Percentiles rank a stretch among this genome's conserved stretches.
phyloP scores from a whole-genome alignment of 108 stramenopile genomes.

The Nannochloropsis gaditana region DNA sequence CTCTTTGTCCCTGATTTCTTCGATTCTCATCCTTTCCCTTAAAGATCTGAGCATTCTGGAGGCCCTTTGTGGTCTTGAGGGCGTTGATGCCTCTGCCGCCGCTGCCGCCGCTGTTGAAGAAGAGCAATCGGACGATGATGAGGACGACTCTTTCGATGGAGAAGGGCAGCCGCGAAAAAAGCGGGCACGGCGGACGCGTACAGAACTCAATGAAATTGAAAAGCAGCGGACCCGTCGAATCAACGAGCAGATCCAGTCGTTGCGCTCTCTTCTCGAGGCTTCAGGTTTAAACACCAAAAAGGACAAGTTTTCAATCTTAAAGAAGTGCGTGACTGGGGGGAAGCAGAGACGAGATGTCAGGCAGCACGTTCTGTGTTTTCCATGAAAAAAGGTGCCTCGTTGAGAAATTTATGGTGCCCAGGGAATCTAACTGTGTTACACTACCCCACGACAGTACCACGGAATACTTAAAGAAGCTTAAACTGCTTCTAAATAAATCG shows the following conservation, averaged over 20 bases:
- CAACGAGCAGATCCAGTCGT: slow-evolving; percentile 21
- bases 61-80: not conserved
- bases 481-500: not conserved
- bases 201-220: slow-evolving; percentile 24
- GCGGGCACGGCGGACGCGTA: slow-evolving; percentile 13
- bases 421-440: too few relatives aligned
- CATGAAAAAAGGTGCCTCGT: too few relatives aligned
- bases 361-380: too few relatives aligned
- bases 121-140: not conserved
- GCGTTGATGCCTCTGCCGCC: slow-evolving; percentile 1
- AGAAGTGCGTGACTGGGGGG: not conserved
- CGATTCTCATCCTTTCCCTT: not conserved
- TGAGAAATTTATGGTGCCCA: too few relatives aligned
- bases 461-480: slow-evolving; percentile 18
- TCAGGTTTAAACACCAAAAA: slow-evolving; percentile 18
- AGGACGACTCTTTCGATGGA: slow-evolving; percentile 17
- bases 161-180: slow-evolving; percentile 16
- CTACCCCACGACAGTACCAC: not conserved
- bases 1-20: not conserved
- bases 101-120: not conserved
- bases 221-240: slow-evolving; percentile 23
- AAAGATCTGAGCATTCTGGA: not conserved
- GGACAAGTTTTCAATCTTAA: slow-evolving; percentile 18
- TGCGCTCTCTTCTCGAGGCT: slow-evolving; percentile 5
- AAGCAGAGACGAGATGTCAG: not conserved